A percentile compares a stretch with the other conserved stretches of the same genome.
These are phyloP conservation scores for Colletotrichum abscissum DNA, from an alignment of 2,329 filamentous ascomycete species.

Conservation along the genomic window DNA sequence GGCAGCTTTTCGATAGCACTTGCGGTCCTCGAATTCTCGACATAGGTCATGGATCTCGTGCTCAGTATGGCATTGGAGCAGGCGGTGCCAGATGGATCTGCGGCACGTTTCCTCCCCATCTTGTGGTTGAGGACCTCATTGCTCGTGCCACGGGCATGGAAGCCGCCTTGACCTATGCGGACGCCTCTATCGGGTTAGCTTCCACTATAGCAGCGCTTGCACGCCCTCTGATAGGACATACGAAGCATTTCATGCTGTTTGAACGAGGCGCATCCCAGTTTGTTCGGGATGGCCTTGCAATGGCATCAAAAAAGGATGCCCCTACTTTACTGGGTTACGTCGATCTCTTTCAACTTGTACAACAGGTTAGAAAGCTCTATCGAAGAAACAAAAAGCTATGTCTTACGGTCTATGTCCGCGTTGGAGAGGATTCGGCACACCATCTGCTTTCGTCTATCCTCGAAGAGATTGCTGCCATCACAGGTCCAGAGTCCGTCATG, in stretches of 20 bases:
- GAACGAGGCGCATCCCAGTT: conserved; percentile 17
- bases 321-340: conserved; percentile 4
- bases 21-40: conserved; percentile 16
- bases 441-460: conserved; percentile 7
- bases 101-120: conserved; percentile 33
- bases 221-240: background rate
- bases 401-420: conserved; percentile 1
- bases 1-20: background rate
- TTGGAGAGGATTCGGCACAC: conserved; percentile 8
- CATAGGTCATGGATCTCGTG: conserved; percentile 16
- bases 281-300: background rate
- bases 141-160: conserved; percentile 13
- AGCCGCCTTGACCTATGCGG: conserved; percentile 23
- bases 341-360: conserved; percentile 14
- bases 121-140: conserved; percentile 22
- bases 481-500: conserved; percentile 14
- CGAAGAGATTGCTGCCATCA: conserved; percentile 4
- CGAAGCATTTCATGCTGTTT: background rate
- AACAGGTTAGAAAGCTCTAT: conserved; percentile 9
- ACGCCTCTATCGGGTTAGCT: conserved; percentile 24
- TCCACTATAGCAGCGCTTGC: conserved; percentile 31
- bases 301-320: background rate
- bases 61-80: conserved; percentile 28
- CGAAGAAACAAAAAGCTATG: background rate
- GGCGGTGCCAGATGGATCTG: conserved; percentile 28